Percentiles rank a stretch among this genome's conserved stretches.
Conservation (phyloP, 495 filamentous ascomycete species). For the Aspergillus wentii region DNA sequence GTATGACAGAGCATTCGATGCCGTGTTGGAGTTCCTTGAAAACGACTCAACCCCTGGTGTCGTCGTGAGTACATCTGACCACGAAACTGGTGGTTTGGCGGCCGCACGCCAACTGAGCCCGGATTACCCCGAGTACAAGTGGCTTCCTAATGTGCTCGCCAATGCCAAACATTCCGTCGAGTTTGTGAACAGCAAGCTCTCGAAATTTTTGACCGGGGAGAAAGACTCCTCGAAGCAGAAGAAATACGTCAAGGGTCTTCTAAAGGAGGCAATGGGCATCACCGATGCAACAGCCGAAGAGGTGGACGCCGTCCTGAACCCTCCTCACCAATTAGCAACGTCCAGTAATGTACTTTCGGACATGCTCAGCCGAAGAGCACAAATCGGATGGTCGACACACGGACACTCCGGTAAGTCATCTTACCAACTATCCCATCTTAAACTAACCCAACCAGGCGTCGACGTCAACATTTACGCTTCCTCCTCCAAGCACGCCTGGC, state of each 20-base stretch:
- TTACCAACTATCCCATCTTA: not conserved
- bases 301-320: constrained; percentile 56
- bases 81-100: constrained; percentile 88
- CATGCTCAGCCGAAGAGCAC: constrained; percentile 80
- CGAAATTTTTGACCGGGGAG: constrained; percentile 43
- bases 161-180: constrained; percentile 78
- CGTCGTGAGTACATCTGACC: constrained; percentile 84
- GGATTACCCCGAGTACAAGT: constrained; percentile 72
- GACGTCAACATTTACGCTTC: constrained; percentile 92
- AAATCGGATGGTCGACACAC: constrained; percentile 89
- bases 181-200: constrained; percentile 56
- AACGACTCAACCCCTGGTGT: constrained; percentile 68
- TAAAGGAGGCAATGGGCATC: constrained; percentile 69
- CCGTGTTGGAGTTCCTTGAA: constrained; percentile 79
- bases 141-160: constrained; percentile 77
- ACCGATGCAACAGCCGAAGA: constrained; percentile 67
- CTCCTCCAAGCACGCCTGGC: constrained; percentile 35
- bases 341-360: constrained; percentile 65
- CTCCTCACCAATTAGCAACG: constrained; percentile 32
- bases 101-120: constrained; percentile 68
- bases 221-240: constrained; percentile 19
- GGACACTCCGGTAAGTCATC: constrained; percentile 64
- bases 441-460: constrained; percentile 42
- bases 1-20: constrained; percentile 81
- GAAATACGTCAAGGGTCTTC: constrained; percentile 55